Percentiles rank a stretch among this genome's conserved stretches.
Conservation (phyloP, 495 filamentous ascomycete genomes). For the Hapsidospora chrysogenum region DNA sequence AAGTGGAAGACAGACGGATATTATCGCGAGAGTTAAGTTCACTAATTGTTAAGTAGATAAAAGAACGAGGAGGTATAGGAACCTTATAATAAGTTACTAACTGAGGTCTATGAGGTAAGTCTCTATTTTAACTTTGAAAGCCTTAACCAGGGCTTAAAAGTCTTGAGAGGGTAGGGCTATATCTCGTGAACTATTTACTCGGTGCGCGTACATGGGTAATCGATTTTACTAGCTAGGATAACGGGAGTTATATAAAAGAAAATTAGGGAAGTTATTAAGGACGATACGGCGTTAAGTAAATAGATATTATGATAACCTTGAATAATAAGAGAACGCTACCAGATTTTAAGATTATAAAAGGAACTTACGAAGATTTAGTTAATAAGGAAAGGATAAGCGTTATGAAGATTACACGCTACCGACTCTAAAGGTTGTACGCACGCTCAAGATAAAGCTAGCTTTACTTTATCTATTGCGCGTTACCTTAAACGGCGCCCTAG, state of each 20-base stretch:
- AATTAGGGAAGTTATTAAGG: background rate
- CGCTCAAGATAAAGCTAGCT: too few relatives aligned
- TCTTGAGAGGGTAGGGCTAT: background rate
- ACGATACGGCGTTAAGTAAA: background rate
- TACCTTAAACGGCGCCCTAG: too few relatives aligned
- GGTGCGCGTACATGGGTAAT: background rate
- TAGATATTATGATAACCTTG: background rate
- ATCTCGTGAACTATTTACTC: background rate
- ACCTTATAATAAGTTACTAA: too few relatives aligned
- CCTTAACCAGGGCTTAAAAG: background rate
- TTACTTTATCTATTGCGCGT: conserved; percentile 3
- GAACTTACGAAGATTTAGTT: too few relatives aligned
- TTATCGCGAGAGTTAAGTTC: background rate
- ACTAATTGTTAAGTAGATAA: background rate
- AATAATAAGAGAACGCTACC: too few relatives aligned
- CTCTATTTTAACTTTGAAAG: background rate
- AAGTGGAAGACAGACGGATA: background rate
- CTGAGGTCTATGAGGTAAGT: too few relatives aligned
- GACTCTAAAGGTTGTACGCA: too few relatives aligned
- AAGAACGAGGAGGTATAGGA: too few relatives aligned
- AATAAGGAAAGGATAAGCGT: too few relatives aligned
- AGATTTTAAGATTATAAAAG: background rate
- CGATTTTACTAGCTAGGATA: background rate
- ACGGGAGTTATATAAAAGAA: background rate
- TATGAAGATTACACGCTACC: too few relatives aligned